These are phyloP conservation scores for Aureobasidium sp. DNA, from an alignment of 2,329 filamentous ascomycete genomes.

Conservation along the genomic window DNA sequence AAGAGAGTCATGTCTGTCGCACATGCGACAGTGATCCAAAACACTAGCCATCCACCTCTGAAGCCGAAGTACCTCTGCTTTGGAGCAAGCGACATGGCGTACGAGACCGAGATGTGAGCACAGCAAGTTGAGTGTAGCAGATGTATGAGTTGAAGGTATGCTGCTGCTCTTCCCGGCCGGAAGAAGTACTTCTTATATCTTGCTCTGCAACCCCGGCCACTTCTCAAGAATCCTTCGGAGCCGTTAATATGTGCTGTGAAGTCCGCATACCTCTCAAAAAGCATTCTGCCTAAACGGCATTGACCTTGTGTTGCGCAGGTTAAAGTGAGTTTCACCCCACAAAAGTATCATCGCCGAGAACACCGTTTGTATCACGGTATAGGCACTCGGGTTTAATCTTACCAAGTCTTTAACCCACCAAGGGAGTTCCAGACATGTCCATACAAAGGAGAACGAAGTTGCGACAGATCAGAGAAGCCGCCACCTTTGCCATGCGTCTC, in stretches of 20 bases:
- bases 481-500: neutral
- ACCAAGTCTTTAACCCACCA: neutral
- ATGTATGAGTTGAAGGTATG: neutral
- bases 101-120: neutral
- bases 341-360: neutral
- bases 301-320: neutral
- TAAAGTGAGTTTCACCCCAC: neutral
- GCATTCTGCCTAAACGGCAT: conserved; percentile 5
- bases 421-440: neutral
- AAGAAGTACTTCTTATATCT: neutral
- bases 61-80: conserved; percentile 45
- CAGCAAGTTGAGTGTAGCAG: neutral
- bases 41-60: conserved; percentile 49
- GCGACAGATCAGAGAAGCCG: neutral
- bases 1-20: conserved; percentile 45
- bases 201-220: neutral
- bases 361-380: neutral
- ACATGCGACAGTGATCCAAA: conserved; percentile 35
- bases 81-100: neutral
- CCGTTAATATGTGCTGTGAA: neutral
- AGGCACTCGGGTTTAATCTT: neutral
- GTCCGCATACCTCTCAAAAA: neutral
- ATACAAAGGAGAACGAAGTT: neutral
- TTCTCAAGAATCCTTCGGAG: neutral
- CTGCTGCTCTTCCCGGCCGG: neutral